phyloP scores from a whole-genome alignment of 2,329 filamentous ascomycete species.

The Sporothrix brasiliensis region DNA sequence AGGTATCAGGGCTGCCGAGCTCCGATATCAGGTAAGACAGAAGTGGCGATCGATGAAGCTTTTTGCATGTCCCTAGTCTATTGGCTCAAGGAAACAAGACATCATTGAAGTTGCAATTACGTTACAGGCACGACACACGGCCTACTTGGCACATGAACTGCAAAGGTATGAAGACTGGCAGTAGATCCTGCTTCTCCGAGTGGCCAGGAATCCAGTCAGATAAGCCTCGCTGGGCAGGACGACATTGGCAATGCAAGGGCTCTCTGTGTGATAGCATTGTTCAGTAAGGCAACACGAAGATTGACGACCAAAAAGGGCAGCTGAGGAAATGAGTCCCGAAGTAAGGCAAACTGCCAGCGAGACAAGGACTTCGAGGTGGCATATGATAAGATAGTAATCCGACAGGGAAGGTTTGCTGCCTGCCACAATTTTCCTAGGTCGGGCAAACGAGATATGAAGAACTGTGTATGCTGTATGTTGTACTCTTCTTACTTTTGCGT shows the following conservation, averaged over 20 bases:
- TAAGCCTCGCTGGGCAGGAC: conserved; percentile 1
- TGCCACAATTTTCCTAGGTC: neutral
- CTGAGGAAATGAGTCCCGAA: conserved; percentile 6
- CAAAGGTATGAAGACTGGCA: neutral
- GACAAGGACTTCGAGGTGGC: neutral
- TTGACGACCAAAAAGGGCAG: conserved; percentile 4
- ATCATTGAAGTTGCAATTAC: conserved; percentile 14
- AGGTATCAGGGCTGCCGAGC: neutral
- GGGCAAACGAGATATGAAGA: conserved; percentile 10
- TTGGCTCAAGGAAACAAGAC: conserved; percentile 9
- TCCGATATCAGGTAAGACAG: conserved; percentile 3
- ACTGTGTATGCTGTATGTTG: neutral
- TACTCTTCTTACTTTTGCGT: conserved; percentile 6
- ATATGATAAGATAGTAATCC: conserved; percentile 18
- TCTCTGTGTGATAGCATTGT: neutral
- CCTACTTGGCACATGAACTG: neutral
- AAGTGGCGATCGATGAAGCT: neutral
- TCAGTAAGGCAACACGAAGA: conserved; percentile 8
- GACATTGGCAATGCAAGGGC: neutral
- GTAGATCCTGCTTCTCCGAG: neutral
- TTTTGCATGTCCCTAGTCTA: too few relatives aligned
- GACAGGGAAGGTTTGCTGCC: neutral
- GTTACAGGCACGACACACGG: conserved; percentile 14
- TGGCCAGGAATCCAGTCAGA: conserved; percentile 2
- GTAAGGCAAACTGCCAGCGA: neutral